phyloP scores from a whole-genome alignment of 305 asterid genomes.

The Solanum chacoense region DNA sequence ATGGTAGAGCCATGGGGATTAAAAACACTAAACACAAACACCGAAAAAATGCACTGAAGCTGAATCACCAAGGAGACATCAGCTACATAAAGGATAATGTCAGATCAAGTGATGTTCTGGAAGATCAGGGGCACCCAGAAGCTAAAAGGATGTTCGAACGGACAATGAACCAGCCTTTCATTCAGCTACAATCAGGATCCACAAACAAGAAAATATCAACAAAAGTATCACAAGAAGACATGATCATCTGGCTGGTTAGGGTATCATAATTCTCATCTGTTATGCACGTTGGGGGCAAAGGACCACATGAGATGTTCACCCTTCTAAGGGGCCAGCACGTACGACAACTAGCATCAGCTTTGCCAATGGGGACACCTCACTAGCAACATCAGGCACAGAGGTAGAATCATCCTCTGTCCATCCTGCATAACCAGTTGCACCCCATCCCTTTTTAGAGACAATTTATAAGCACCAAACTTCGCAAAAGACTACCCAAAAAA shows the following conservation, averaged over 20 bases:
- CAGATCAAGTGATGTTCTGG: neutral
- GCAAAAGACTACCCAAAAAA: neutral
- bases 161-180: neutral
- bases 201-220: neutral
- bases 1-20: neutral
- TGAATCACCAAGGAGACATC: neutral
- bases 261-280: neutral
- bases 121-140: neutral
- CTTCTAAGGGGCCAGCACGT: neutral
- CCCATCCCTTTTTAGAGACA: neutral
- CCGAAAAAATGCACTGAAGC: neutral
- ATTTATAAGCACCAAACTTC: neutral
- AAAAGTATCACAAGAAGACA: neutral
- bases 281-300: neutral
- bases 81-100: neutral
- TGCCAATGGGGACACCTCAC: neutral
- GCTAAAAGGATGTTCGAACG: neutral
- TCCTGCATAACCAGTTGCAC: neutral
- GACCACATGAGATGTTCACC: neutral
- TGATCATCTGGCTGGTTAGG: neutral
- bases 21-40: neutral
- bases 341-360: neutral
- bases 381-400: neutral
- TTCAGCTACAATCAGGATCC: neutral
- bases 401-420: neutral